Evolutionary conservation across 2,329 filamentous ascomycete species (phyloP), one percentile per base, ranked within the genome.

Genomic region (Leptoxyphium fumago): DNA sequence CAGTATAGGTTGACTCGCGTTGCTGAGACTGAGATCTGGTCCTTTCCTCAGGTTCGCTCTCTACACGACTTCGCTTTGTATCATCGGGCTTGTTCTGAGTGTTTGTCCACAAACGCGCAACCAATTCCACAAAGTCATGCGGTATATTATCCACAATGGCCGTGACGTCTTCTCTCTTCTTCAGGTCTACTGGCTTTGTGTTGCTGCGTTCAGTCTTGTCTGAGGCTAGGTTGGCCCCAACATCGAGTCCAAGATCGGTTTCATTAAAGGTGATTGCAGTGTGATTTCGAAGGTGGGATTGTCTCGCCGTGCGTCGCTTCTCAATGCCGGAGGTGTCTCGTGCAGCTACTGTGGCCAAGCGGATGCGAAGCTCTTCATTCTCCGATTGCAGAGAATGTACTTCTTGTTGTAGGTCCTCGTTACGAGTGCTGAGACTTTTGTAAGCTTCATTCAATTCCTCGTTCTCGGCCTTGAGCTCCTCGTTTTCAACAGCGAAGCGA

Each of bases 341-440:
- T 36, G 32, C 32, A 15, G 32, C 32, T 13, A 9, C 32, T 13
- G 15, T 4, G 9, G 32, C 32, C 9, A 36, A 15, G 13, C 15
- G 11, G 13, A 36, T 13, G 11, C 32, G 32, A 41, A 69, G 57
- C 26, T 62, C 56, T 39, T 64, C 57, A 32, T 67, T 68, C 42
- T 66, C 62, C 1, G 59, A 39, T 28, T 61, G 58, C 43, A 70
- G 59, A 3, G 57, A 55, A 29, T 64, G 58, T 29, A 67, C 61
- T 51, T 61, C 39, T 53, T 52, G 45, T 42, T 52, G 51, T 41
- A 62, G 34, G 50, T 95, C 85, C 57, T 96, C 89, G 44, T 87
- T 78, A 57, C 95, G 89, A 59, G 94, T 87, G 46, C 94, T 77
- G 14, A 93, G 70, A 2, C 80, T 46, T 10, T 61, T 46, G 40